phyloP scores from a whole-genome alignment of 2,329 filamentous ascomycete species.

The Diaporthe citri region DNA sequence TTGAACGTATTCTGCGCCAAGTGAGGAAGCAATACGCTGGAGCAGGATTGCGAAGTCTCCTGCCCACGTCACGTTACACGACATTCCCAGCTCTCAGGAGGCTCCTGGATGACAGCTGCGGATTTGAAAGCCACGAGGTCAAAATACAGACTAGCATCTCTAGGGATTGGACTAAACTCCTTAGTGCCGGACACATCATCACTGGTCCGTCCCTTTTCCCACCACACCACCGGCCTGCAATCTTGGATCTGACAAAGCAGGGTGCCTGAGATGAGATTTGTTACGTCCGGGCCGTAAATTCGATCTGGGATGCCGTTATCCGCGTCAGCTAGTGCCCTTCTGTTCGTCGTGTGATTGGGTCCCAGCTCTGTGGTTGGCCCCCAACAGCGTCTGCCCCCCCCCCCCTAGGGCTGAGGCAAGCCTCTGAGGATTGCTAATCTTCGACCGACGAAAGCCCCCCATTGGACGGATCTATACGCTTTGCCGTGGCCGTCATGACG shows the following conservation, averaged over 20 bases:
- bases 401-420: constrained; percentile 25
- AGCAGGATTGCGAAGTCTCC: neutral
- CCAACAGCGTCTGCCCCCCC: neutral
- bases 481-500: neutral
- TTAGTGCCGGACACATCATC: neutral
- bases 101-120: neutral
- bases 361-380: neutral
- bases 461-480: neutral
- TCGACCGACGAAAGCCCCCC: neutral
- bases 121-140: constrained; percentile 30
- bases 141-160: neutral
- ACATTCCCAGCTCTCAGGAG: neutral
- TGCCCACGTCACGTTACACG: neutral
- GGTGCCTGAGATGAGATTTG: neutral
- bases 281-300: constrained; percentile 32
- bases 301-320: neutral
- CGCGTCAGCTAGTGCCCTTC: neutral
- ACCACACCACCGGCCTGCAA: neutral
- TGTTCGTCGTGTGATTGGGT: neutral
- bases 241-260: constrained; percentile 26
- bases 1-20: neutral
- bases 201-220: neutral
- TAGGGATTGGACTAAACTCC: neutral
- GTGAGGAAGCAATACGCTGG: neutral
- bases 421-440: constrained; percentile 19